These are phyloP conservation scores for Alternaria panax DNA, from an alignment of 2,329 filamentous ascomycete genomes.

Conservation along the genomic window DNA sequence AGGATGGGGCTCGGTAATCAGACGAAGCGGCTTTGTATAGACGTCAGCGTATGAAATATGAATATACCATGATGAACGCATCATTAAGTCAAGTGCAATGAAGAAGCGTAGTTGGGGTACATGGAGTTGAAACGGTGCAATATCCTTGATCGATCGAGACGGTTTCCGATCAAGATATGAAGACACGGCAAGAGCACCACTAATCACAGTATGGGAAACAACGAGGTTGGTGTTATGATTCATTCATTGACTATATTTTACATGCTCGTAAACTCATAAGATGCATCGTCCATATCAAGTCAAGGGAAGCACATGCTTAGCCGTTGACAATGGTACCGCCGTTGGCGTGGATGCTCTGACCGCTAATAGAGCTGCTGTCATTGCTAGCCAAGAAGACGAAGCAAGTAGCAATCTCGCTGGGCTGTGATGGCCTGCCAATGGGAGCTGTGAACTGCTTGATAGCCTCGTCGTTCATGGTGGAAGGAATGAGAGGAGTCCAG, in stretches of 20 bases:
- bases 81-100: background rate
- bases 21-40: background rate
- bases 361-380: constrained; percentile 77
- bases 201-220: background rate
- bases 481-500: constrained; percentile 54
- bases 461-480: constrained; percentile 60
- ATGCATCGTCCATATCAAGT: background rate
- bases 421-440: constrained; percentile 80
- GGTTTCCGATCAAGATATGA: background rate
- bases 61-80: background rate
- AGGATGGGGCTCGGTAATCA: constrained; percentile 7
- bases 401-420: constrained; percentile 80
- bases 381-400: constrained; percentile 80
- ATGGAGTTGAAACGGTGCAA: background rate
- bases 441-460: constrained; percentile 76
- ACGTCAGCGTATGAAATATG: background rate
- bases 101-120: background rate
- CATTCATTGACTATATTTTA: constrained; percentile 2
- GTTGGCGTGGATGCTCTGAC: constrained; percentile 73
- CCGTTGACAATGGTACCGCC: constrained; percentile 47
- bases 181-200: background rate
- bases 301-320: constrained; percentile 18
- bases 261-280: constrained; percentile 10
- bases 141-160: background rate
- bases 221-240: background rate